These are phyloP conservation scores for Phytopythium vexans DNA, from an alignment of 352 stramenopile genomes.

Conservation along the genomic window DNA sequence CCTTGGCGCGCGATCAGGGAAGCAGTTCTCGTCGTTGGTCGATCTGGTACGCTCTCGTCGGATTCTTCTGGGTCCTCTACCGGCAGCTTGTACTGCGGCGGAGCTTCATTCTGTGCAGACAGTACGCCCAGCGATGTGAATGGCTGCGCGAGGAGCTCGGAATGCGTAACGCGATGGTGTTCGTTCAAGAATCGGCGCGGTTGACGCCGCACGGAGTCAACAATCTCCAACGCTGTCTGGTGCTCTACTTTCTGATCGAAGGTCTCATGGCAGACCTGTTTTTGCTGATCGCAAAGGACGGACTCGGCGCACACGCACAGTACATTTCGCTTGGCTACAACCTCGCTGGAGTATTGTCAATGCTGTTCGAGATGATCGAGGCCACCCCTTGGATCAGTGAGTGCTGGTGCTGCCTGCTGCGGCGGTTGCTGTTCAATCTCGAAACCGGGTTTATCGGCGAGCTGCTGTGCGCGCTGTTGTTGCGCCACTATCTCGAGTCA, in stretches of 20 bases:
- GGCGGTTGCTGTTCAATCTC: constrained; percentile 28
- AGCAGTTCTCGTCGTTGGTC: constrained; percentile 13
- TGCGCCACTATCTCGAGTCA: constrained; percentile 24
- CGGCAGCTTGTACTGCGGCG: constrained; percentile 19
- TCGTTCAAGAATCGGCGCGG: constrained; percentile 26
- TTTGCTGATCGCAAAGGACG: constrained; percentile 27
- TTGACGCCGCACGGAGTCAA: constrained; percentile 19
- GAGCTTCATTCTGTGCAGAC: constrained; percentile 24
- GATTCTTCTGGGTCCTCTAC: constrained; percentile 18
- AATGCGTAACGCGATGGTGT: constrained; percentile 25
- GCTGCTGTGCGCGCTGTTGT: constrained; percentile 15
- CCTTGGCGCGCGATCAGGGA: constrained; percentile 8
- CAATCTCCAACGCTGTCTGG: constrained; percentile 19
- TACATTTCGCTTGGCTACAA: constrained; percentile 40
- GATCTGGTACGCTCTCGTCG: constrained; percentile 21
- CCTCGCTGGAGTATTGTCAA: constrained; percentile 25
- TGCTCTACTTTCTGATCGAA: constrained; percentile 30
- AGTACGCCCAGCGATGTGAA: constrained; percentile 22
- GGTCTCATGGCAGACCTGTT: constrained; percentile 31
- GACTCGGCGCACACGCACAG: constrained; percentile 16
- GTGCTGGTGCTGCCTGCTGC: constrained; percentile 11
- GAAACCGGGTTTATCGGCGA: constrained; percentile 30
- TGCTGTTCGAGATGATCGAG: constrained; percentile 34
- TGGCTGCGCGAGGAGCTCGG: constrained; percentile 11
- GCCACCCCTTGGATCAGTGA: constrained; percentile 19